Conservation (phyloP, 2,329 filamentous ascomycete genomes). For the Colletotrichum sp. region DNA sequence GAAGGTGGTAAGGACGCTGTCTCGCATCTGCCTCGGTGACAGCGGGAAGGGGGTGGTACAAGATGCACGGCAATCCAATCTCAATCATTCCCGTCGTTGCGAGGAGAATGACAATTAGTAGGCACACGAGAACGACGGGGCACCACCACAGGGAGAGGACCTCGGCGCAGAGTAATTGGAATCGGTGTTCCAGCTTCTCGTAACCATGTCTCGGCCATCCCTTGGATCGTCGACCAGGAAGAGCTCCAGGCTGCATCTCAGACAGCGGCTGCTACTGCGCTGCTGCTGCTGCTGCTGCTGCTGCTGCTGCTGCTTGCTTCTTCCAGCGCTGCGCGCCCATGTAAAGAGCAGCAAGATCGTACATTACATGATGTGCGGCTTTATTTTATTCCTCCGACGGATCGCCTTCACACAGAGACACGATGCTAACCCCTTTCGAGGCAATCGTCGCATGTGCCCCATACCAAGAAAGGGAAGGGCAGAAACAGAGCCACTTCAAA, state of each 20-base stretch:
- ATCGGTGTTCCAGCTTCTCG: neutral
- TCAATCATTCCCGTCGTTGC: neutral
- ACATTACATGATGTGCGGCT: neutral
- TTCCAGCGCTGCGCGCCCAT: neutral
- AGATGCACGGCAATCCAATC: neutral
- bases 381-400: neutral
- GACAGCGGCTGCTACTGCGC: neutral
- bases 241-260: neutral
- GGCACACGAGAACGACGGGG: neutral
- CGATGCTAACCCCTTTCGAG: neutral
- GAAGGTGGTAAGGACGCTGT: neutral
- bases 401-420: neutral
- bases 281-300: neutral
- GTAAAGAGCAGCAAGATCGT: neutral
- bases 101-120: neutral
- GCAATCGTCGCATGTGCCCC: neutral
- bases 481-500: neutral
- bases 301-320: neutral
- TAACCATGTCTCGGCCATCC: slow-evolving; percentile 1
- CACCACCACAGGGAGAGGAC: neutral
- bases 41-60: neutral
- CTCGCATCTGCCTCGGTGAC: neutral
- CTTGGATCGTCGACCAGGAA: neutral
- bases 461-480: neutral
- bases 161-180: neutral